A percentile compares a stretch with the other conserved stretches of the same genome.
Evolutionary conservation across 495 filamentous ascomycete species (phyloP).

Genomic region (Aspergillus asperescens): DNA sequence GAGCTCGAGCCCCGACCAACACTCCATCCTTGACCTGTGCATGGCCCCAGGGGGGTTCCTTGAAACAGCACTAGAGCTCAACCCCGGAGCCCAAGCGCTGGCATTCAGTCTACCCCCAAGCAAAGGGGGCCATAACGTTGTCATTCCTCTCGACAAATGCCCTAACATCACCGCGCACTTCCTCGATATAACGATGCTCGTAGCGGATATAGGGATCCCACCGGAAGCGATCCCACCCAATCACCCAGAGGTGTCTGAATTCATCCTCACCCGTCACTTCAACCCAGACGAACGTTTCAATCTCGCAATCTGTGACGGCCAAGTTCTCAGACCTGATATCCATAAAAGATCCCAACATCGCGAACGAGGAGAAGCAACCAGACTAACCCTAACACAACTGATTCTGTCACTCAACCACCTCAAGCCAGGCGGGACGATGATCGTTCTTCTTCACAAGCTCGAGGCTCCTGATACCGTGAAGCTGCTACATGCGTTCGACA

Average conservation of each 20-base stretch:
- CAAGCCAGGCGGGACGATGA: conserved; percentile 39
- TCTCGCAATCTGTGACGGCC: conserved; percentile 54
- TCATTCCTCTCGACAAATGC: not conserved
- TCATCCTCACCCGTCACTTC: conserved; percentile 28
- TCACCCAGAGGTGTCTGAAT: conserved; percentile 41
- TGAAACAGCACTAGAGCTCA: conserved; percentile 27
- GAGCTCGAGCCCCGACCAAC: not conserved
- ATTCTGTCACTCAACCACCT: conserved; percentile 45
- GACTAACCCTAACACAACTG: conserved; percentile 42
- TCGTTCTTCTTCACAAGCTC: conserved; percentile 48
- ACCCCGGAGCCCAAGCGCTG: conserved; percentile 29
- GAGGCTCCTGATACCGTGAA: conserved; percentile 38
- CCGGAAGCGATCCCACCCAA: conserved; percentile 28
- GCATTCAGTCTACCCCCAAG: conserved; percentile 40
- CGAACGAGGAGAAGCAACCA: conserved; percentile 34
- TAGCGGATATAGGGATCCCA: conserved; percentile 43
- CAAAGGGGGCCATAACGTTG: conserved; percentile 42
- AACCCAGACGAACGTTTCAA: conserved; percentile 35
- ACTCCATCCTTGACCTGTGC: conserved; percentile 49
- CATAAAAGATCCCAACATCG: conserved; percentile 37
- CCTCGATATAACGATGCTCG: conserved; percentile 52
- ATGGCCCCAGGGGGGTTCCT: conserved; percentile 55
- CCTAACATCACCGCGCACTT: conserved; percentile 23
- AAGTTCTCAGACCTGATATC: conserved; percentile 46
- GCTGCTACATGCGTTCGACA: conserved; percentile 37